Evolutionary conservation across 495 filamentous ascomycete genomes (phyloP).

Genomic region (Haplographium delicatum): DNA sequence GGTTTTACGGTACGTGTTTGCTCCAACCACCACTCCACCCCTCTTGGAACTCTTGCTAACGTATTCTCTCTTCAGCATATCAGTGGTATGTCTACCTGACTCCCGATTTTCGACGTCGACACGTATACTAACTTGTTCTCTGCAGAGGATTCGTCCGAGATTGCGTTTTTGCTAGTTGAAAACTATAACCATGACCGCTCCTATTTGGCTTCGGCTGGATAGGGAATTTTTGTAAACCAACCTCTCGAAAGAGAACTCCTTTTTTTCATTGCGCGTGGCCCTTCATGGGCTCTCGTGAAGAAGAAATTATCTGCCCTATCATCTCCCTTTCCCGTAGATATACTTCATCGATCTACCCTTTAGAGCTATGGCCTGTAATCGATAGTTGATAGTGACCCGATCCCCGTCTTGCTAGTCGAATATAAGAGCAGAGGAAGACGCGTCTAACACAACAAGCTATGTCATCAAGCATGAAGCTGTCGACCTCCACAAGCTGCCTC

Average conservation of each 20-base stretch:
- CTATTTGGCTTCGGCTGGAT: constrained; percentile 17
- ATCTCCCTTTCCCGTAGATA: too few species aligned
- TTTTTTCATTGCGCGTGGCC: constrained; percentile 33
- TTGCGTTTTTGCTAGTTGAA: constrained; percentile 37
- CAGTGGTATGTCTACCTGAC: constrained; percentile 6
- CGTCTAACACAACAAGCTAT: background rate
- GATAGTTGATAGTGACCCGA: background rate
- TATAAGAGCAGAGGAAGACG: background rate
- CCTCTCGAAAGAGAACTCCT: constrained; percentile 15
- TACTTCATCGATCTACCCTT: too few species aligned
- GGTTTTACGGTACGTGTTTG: too few species aligned
- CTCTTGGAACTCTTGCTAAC: constrained; percentile 15
- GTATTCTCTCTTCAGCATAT: constrained; percentile 20
- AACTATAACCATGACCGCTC: constrained; percentile 33
- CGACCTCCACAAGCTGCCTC: background rate
- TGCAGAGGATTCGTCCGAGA: constrained; percentile 33
- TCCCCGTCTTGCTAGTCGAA: too few species aligned
- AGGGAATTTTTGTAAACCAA: constrained; percentile 29
- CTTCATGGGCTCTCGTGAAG: constrained; percentile 29
- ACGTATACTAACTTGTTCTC: background rate
- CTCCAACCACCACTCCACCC: constrained; percentile 2
- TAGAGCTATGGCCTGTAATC: too few species aligned
- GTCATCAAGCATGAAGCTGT: background rate
- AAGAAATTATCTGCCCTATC: constrained; percentile 33
- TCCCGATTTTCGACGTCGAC: background rate